A percentile compares a stretch with the other conserved stretches of the same genome.
Evolutionary conservation across 768 basidiomycete genomes (phyloP).

Genomic region (Podaxis rugospora): DNA sequence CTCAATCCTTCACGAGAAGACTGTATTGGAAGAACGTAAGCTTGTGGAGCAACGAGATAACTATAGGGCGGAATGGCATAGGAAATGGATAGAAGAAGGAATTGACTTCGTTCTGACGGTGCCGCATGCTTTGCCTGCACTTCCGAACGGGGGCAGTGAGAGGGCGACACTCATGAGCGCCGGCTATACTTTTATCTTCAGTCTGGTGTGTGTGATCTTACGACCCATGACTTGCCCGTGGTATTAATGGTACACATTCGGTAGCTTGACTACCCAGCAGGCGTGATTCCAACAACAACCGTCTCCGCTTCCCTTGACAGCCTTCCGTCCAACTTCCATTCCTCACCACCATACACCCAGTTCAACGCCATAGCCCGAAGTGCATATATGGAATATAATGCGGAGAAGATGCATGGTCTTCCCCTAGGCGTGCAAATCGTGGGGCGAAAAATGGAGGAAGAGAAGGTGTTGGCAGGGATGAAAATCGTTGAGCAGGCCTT

Average conservation of each 20-base stretch:
- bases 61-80: slow-evolving; percentile 42
- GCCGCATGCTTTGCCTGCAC: slow-evolving; percentile 57
- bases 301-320: slow-evolving; percentile 37
- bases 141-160: slow-evolving; percentile 46
- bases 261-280: slow-evolving; percentile 52
- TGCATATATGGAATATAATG: slow-evolving; percentile 52
- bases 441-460: slow-evolving; percentile 63
- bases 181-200: slow-evolving; percentile 65
- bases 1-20: slow-evolving; percentile 41
- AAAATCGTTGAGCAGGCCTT: slow-evolving; percentile 43
- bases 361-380: slow-evolving; percentile 31
- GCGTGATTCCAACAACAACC: slow-evolving; percentile 55
- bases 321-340: slow-evolving; percentile 28
- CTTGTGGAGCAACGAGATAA: slow-evolving; percentile 42
- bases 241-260: not conserved
- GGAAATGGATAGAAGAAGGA: slow-evolving; percentile 40
- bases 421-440: slow-evolving; percentile 66
- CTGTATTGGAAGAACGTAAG: slow-evolving; percentile 43
- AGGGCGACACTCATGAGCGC: slow-evolving; percentile 55
- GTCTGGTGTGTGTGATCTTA: slow-evolving; percentile 43
- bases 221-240: not conserved
- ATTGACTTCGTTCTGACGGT: slow-evolving; percentile 64
- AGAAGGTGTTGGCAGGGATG: slow-evolving; percentile 70
- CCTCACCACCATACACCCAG: slow-evolving; percentile 25
- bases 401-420: slow-evolving; percentile 60